Evolutionary conservation across 2,329 filamentous ascomycete species (phyloP).

Genomic region (Rachicladosporium sp.): DNA sequence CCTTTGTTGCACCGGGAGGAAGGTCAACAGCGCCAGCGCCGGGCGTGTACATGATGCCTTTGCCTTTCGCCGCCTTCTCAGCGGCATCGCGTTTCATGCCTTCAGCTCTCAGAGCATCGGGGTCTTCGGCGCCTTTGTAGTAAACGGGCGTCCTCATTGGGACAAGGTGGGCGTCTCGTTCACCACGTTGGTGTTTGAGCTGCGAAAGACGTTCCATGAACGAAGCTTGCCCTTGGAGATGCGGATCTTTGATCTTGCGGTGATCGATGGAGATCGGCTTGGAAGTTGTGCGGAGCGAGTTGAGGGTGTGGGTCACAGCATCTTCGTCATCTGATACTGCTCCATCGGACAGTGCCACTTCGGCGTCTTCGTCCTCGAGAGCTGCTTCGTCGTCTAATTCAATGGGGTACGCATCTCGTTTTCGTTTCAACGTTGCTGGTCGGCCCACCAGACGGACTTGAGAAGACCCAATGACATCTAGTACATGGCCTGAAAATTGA

Average conservation of each 20-base stretch:
- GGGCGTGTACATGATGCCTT: too few relatives aligned
- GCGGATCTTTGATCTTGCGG: constrained; percentile 9
- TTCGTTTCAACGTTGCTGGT: constrained; percentile 37
- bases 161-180: constrained; percentile 17
- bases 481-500: constrained; percentile 41
- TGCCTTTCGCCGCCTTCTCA: too few relatives aligned
- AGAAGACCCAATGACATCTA: constrained; percentile 62
- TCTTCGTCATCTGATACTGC: constrained; percentile 2
- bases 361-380: constrained; percentile 1
- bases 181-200: constrained; percentile 30
- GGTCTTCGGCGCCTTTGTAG: constrained; percentile 4
- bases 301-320: background rate
- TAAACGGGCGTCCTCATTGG: constrained; percentile 4
- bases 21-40: too few relatives aligned
- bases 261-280: constrained; percentile 13
- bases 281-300: constrained; percentile 1
- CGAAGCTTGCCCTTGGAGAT: constrained; percentile 17
- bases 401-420: constrained; percentile 10
- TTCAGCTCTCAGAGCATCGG: constrained; percentile 2
- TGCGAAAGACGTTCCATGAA: constrained; percentile 30
- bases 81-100: too few relatives aligned
- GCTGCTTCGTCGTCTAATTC: constrained; percentile 6
- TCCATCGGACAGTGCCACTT: constrained; percentile 1
- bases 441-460: constrained; percentile 57
- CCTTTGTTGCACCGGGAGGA: too few relatives aligned